Base-by-base conservation (phyloP, 2,329 filamentous ascomycete genomes). In the Phaeophleospora eucalypticola region DNA sequence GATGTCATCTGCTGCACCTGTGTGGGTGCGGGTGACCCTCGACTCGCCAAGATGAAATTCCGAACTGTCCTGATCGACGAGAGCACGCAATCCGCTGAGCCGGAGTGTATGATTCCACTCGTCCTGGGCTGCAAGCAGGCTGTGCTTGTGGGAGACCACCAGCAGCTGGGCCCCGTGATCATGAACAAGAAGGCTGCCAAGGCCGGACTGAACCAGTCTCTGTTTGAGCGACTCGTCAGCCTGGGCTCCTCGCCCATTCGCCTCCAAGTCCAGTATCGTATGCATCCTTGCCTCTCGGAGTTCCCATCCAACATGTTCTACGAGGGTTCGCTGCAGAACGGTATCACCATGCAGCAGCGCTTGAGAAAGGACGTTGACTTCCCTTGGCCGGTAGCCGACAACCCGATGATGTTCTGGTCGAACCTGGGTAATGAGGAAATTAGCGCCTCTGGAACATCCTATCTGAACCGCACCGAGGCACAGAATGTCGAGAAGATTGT, bases 171-270 rank as follows among this genome's bases (percentile, higher is more conserved):
- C 0, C 93, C 93, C 1, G 93, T 98, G 61, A 97, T 98, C 65
- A 98, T 98, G 91, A 98, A 98, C 78, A 98, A 98, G 79, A 97
- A 97, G 71, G 93, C 93, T 12, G 93, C 93, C 52, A 97, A 97
- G 71, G 93, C 93, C 45, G 93, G 93, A 51, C 77, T 98, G 14
- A 96, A 97, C 70, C 93, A 97, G 69, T 97, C 91, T n/a, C 77
- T 98, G 8, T 98, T 98, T 63, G 93, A 98, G 72, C 89, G 93
- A 61, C 78, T 98, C 41, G 90, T 97, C 59, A 89, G 91, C 61
- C 79, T 97, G n/a, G 86, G 86, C 36, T 86, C 89, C 60, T 83
- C 86, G 33, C 93, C 93, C 6, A 96, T 96, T 58, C 87, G 91
- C 43, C 79, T 98, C 45, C 95, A 95, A 60, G 90, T 95, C 32